Evolutionary conservation across 1,284 basidiomycete genomes (phyloP).

Genomic region (Pascua sp.): DNA sequence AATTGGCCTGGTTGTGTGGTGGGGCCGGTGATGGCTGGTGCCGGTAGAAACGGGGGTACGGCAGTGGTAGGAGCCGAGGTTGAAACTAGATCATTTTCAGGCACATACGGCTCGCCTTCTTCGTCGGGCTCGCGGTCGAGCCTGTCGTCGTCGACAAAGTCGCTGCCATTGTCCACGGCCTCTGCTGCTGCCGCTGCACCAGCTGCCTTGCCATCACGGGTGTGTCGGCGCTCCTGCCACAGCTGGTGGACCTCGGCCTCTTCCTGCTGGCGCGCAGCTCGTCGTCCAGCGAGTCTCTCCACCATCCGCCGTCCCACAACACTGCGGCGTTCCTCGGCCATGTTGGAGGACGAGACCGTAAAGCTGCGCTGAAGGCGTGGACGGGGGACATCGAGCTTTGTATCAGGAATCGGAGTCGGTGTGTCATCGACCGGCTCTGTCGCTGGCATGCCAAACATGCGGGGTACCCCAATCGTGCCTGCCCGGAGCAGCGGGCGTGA

Average conservation of each 20-base stretch:
- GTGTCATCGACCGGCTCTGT: conserved; percentile 4
- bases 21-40: not conserved
- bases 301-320: conserved; percentile 50
- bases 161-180: not conserved
- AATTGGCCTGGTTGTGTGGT: not conserved
- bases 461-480: conserved; percentile 33
- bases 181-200: not conserved
- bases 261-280: conserved; percentile 38
- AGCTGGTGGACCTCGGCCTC: conserved; percentile 35
- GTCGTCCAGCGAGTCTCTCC: conserved; percentile 40
- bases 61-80: not conserved
- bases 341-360: conserved; percentile 45
- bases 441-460: conserved; percentile 22
- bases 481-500: conserved; percentile 29
- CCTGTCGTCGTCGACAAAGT: not conserved
- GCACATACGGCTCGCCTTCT: not conserved
- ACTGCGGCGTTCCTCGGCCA: conserved; percentile 49
- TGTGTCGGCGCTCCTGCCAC: conserved; percentile 39
- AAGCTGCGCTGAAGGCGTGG: conserved; percentile 46
- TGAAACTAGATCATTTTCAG: not conserved
- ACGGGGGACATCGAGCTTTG: conserved; percentile 23
- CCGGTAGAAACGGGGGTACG: not conserved
- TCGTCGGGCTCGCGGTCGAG: conserved; percentile 7
- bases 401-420: conserved; percentile 11
- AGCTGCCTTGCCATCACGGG: not conserved